Conservation (phyloP, 73 alveolate genomes). For the Uronychia binucleata region DNA sequence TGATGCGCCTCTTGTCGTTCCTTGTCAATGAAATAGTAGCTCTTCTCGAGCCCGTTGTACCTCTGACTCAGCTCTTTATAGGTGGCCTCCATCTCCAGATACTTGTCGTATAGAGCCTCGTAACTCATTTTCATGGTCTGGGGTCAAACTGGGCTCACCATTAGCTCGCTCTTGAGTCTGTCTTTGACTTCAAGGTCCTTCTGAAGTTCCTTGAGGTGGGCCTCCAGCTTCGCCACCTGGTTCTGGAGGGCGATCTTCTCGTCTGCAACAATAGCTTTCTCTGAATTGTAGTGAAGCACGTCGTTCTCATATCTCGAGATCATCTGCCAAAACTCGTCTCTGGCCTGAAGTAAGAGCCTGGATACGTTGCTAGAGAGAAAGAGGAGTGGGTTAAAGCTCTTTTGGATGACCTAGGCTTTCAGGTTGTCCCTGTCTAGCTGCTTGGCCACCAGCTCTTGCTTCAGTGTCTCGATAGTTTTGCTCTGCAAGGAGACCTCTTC, state of each 20-base stretch:
- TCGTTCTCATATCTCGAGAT: constrained; percentile 55
- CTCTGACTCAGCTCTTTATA: constrained; percentile 38
- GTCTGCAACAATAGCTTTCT: constrained; percentile 14
- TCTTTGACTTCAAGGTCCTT: constrained; percentile 31
- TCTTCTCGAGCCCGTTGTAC: constrained; percentile 37
- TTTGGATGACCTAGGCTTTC: constrained; percentile 31
- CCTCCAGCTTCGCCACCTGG: constrained; percentile 19
- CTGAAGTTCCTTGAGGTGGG: constrained; percentile 15
- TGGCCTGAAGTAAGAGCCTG: constrained; percentile 2
- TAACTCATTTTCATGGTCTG: constrained; percentile 20
- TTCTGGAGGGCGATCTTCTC: constrained; percentile 14
- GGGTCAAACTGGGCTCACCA: background rate
- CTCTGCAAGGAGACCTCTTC: constrained; percentile 10
- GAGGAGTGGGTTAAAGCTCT: constrained; percentile 45
- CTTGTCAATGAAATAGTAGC: constrained; percentile 21
- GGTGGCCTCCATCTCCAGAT: constrained; percentile 33
- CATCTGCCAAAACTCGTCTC: constrained; percentile 65
- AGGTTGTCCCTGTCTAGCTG: constrained; percentile 55
- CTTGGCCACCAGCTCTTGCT: constrained; percentile 40
- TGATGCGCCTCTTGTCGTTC: constrained; percentile 37
- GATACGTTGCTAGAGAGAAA: constrained; percentile 35
- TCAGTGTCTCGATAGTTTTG: constrained; percentile 24
- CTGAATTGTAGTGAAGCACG: constrained; percentile 35
- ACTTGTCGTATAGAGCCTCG: constrained; percentile 40
- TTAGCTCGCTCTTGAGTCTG: constrained; percentile 22